Conservation (phyloP, 2,329 filamentous ascomycete species). For the Pyrenochaeta sp. region DNA sequence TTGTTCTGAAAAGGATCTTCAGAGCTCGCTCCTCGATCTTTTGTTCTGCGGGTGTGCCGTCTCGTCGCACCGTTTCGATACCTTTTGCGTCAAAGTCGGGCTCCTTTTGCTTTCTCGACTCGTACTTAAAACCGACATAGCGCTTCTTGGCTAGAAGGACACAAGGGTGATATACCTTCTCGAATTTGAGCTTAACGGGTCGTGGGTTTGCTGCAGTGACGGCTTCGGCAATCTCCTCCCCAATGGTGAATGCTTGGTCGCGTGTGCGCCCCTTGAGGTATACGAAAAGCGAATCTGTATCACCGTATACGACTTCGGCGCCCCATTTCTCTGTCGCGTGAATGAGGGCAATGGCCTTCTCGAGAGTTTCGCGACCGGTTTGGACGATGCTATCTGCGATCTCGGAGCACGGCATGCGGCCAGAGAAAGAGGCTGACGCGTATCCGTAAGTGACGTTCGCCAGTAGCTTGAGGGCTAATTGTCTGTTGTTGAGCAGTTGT, state of each 20-base stretch:
- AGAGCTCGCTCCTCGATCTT: conserved; percentile 95
- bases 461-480: conserved; percentile 91
- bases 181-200: conserved; percentile 95
- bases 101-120: conserved; percentile 74
- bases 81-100: conserved; percentile 98
- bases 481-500: conserved; percentile 88
- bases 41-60: conserved; percentile 93
- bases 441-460: conserved; percentile 99
- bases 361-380: conserved; percentile 91
- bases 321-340: conserved; percentile 88
- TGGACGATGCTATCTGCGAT: conserved; percentile 99
- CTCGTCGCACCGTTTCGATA: conserved; percentile 94
- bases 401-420: conserved; percentile 96
- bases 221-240: conserved; percentile 86
- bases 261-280: conserved; percentile 86
- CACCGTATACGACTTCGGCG: conserved; percentile 96
- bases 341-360: conserved; percentile 91
- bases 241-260: conserved; percentile 90
- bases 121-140: conserved; percentile 98
- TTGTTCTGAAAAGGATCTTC: conserved; percentile 86
- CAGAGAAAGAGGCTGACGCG: conserved; percentile 94
- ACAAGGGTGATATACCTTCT: conserved; percentile 97
- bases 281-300: conserved; percentile 95
- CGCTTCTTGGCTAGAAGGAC: conserved; percentile 95
- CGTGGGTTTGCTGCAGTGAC: conserved; percentile 90